Conservation (phyloP, 108 stramenopile genomes). For the Pseudonitzschia multiseries region DNA sequence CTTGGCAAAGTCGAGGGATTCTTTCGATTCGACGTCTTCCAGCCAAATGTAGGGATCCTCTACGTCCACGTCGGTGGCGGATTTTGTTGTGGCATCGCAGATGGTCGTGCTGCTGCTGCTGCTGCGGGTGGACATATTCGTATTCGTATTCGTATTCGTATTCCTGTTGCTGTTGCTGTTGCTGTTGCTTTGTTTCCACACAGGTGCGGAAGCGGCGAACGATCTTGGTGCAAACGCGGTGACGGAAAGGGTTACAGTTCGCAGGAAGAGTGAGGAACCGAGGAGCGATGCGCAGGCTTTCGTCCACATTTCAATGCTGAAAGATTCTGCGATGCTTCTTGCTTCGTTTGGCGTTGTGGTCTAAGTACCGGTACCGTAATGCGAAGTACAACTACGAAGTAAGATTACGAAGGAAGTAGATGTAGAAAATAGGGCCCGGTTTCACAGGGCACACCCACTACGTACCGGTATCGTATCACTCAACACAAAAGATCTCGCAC, state of each 20-base stretch:
- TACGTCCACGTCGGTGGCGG: neutral
- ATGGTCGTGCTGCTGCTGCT: neutral
- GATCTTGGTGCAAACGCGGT: constrained; percentile 5
- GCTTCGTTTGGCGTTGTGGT: too few relatives aligned
- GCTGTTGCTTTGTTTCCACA: neutral
- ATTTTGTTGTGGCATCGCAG: neutral
- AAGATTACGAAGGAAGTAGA: too few relatives aligned
- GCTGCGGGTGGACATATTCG: too few relatives aligned
- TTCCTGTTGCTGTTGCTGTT: neutral
- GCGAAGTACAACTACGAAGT: too few relatives aligned
- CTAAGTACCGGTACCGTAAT: too few relatives aligned
- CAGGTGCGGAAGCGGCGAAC: neutral
- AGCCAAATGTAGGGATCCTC: constrained; percentile 79
- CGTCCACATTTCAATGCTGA: neutral
- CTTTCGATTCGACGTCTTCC: constrained; percentile 80
- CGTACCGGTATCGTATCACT: too few relatives aligned
- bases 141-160: too few relatives aligned
- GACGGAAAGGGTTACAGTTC: neutral
- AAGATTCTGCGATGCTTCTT: too few relatives aligned
- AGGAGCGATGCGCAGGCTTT: constrained; percentile 4
- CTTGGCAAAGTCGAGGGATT: constrained; percentile 48
- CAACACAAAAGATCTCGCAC: too few relatives aligned
- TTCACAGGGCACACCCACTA: too few relatives aligned
- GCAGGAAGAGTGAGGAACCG: neutral
- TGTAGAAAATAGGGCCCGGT: too few relatives aligned